Evolutionary conservation across 1,284 basidiomycete genomes (phyloP), one percentile per base, ranked within the genome.

Genomic region (Trichosporon faecale): DNA sequence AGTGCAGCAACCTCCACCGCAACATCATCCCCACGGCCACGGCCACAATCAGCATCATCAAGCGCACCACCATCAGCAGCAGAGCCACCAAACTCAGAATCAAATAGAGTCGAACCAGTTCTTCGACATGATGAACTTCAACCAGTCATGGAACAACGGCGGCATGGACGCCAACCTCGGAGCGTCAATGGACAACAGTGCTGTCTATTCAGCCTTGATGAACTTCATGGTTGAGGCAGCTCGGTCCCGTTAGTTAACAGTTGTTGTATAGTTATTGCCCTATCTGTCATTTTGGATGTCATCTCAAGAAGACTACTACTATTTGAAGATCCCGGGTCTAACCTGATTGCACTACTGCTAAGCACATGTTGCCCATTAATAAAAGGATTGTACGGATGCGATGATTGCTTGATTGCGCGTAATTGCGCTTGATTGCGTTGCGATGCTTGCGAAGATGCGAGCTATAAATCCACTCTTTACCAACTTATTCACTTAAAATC

Each of bases 141-240:
- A 61, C 27, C 57, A 61, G 57, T 23, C 29, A 16, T 65, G 64
- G 64, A 44, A 46, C 40, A 46, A 16, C 23, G 23, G 37, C 16
- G 64, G 12, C 5, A 44, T 40, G 35, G 64, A 44, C 64, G 16
- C 23, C 12, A 65, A 18, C 25, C 37, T 44, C 16, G 35, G 40
- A 7, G 29, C 16, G 29, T n/a, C 57, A 18, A 61, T 61, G 57
- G 57, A 61, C 57, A 61, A 61, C 57, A 61, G 57, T 8, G 74
- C 73, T 0, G 70, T 77, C 18, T 76, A 76, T 55, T 70, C 73
- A 16, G 75, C 74, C 0, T 68, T 77, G 12, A 77, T 77, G 76
- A 70, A 68, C 23, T 77, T 72, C 33, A 75, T 77, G 71, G 65
- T 76, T 9, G 74, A 76, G 63, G 75, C 75, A 7, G 73, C 75